phyloP scores from a whole-genome alignment of 116 monocot genomes.

The Dioscorea cayenensis region DNA sequence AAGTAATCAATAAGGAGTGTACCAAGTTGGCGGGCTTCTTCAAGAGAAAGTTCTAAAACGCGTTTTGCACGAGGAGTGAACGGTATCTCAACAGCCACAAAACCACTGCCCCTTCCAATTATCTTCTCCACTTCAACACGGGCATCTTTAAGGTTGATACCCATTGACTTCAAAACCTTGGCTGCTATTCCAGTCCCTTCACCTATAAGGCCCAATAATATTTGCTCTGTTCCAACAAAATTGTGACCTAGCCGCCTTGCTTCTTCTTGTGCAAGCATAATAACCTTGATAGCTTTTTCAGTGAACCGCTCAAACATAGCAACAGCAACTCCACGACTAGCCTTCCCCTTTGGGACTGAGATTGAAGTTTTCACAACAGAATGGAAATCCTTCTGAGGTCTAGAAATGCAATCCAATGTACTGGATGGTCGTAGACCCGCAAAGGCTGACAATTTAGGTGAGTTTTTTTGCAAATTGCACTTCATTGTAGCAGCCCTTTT shows the following conservation, averaged over 20 bases:
- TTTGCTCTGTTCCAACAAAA: constrained; percentile 95
- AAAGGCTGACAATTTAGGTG: constrained; percentile 42
- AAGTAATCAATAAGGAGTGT: constrained; percentile 6
- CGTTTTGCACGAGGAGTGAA: constrained; percentile 96
- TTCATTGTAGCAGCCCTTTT: constrained; percentile 32
- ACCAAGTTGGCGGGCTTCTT: constrained; percentile 96
- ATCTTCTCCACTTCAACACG: constrained; percentile 95
- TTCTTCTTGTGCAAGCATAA: constrained; percentile 97
- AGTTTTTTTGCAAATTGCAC: constrained; percentile 8
- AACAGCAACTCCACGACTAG: constrained; percentile 30
- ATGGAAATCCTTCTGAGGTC: constrained; percentile 31
- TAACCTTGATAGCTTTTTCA: constrained; percentile 96
- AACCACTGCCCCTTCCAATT: constrained; percentile 93
- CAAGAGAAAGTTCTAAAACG: constrained; percentile 84
- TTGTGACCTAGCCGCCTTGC: constrained; percentile 93
- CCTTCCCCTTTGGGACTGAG: constrained; percentile 42
- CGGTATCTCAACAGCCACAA: constrained; percentile 97
- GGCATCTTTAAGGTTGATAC: constrained; percentile 97
- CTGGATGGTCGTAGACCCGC: constrained; percentile 42
- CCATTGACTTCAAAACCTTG: constrained; percentile 97
- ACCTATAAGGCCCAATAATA: constrained; percentile 86
- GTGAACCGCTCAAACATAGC: constrained; percentile 98
- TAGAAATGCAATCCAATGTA: constrained; percentile 36
- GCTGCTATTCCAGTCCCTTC: constrained; percentile 97
- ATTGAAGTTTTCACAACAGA: constrained; percentile 44